Conservation (phyloP, 2,329 filamentous ascomycete genomes). For the Thermochaetoides dissita region DNA sequence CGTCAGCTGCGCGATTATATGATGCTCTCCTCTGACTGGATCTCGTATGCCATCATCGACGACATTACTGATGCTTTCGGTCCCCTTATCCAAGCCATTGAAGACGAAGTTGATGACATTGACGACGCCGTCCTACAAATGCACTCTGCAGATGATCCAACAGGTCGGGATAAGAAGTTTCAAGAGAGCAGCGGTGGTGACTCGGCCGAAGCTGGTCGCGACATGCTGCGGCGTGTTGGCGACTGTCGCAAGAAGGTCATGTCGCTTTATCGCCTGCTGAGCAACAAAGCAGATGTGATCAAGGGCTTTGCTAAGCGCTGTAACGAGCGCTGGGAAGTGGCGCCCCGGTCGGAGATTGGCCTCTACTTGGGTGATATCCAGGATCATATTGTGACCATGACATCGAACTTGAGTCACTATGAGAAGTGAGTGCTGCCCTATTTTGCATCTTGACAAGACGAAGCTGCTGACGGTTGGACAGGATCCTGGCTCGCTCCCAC, state of each 20-base stretch:
- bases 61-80: constrained; percentile 96
- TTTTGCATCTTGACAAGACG: too few relatives aligned
- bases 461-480: constrained; percentile 22
- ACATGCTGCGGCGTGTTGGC: constrained; percentile 86
- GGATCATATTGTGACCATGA: constrained; percentile 99
- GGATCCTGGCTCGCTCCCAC: constrained; percentile 79
- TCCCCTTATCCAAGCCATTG: constrained; percentile 81
- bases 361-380: constrained; percentile 96
- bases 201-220: constrained; percentile 40
- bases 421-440: constrained; percentile 54
- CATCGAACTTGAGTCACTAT: constrained; percentile 85
- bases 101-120: constrained; percentile 93
- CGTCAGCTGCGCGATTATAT: constrained; percentile 89
- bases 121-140: constrained; percentile 80
- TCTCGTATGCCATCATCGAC: constrained; percentile 94
- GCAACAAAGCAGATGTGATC: constrained; percentile 97
- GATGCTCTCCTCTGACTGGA: constrained; percentile 89
- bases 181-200: constrained; percentile 23
- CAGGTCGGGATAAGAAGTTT: constrained; percentile 23
- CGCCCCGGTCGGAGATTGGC: constrained; percentile 90
- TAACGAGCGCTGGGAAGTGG: constrained; percentile 95
- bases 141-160: constrained; percentile 45
- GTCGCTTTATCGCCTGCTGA: constrained; percentile 79
- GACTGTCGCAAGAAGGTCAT: constrained; percentile 96
- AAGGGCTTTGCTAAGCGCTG: constrained; percentile 97